A percentile compares a stretch with the other conserved stretches of the same genome.
Evolutionary conservation across 1,284 basidiomycete genomes (phyloP).

Genomic region (Cutaneotrichosporon cutaneum): DNA sequence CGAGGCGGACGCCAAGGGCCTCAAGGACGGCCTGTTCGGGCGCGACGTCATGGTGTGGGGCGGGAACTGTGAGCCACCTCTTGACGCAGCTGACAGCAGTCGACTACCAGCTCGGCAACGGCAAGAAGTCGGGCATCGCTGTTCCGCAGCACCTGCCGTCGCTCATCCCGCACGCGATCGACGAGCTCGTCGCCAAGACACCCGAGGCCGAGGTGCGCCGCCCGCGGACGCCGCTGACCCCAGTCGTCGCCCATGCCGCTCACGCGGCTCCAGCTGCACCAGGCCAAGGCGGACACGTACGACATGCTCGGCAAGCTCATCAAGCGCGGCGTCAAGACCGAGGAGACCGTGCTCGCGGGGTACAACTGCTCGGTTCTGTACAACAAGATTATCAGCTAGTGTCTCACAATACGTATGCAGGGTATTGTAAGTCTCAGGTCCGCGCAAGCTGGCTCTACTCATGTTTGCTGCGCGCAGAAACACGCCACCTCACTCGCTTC

Average conservation of each 20-base stretch:
- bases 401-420: constrained; percentile 5
- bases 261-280: constrained; percentile 53
- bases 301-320: constrained; percentile 68
- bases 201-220: constrained; percentile 59
- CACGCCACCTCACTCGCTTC: too few species aligned
- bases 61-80: constrained; percentile 43
- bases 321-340: constrained; percentile 65
- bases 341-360: constrained; percentile 63
- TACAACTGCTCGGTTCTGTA: constrained; percentile 66
- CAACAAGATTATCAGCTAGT: constrained; percentile 60
- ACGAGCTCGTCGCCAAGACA: constrained; percentile 54
- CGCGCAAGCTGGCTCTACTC: not conserved
- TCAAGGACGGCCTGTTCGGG: constrained; percentile 52
- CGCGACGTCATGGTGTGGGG: constrained; percentile 60
- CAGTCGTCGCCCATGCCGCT: constrained; percentile 52
- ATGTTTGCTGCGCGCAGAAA: too few species aligned
- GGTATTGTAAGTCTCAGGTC: not conserved
- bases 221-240: constrained; percentile 31
- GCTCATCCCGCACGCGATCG: constrained; percentile 54
- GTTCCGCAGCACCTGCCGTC: constrained; percentile 62
- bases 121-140: constrained; percentile 71
- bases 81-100: constrained; percentile 27
- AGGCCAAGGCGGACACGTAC: constrained; percentile 56
- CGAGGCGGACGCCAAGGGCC: constrained; percentile 53
- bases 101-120: constrained; percentile 81